A percentile compares a stretch with the other conserved stretches of the same genome.
Conservation (phyloP, 2,329 filamentous ascomycete genomes). For the Talaromyces sp. region DNA sequence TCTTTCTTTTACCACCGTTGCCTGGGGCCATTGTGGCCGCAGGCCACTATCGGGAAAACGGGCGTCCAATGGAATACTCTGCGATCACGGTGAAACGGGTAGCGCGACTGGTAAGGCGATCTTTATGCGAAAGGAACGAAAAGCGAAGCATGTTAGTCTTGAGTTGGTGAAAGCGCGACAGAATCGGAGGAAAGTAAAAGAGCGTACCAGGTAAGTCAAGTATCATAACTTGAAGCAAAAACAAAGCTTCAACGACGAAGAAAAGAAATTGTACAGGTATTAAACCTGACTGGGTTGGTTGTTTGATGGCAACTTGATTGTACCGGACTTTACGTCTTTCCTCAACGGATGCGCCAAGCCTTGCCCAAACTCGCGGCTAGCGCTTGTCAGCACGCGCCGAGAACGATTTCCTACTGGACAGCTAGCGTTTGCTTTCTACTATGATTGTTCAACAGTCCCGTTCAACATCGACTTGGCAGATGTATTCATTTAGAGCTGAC, state of each 20-base stretch:
- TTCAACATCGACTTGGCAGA: neutral
- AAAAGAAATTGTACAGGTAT: neutral
- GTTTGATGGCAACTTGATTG: neutral
- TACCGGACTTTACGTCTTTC: constrained; percentile 4
- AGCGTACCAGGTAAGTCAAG: constrained; percentile 9
- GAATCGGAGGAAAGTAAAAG: neutral
- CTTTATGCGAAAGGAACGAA: constrained; percentile 10
- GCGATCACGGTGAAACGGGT: constrained; percentile 22
- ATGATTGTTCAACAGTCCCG: neutral
- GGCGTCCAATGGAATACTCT: constrained; percentile 22
- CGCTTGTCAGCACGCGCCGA: constrained; percentile 1
- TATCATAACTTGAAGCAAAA: constrained; percentile 10
- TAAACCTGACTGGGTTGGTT: constrained; percentile 2
- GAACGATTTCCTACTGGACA: constrained; percentile 3
- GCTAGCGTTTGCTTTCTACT: neutral
- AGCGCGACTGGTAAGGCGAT: constrained; percentile 31
- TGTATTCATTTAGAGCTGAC: neutral
- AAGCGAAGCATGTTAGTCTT: constrained; percentile 3
- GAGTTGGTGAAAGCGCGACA: neutral
- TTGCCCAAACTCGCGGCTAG: constrained; percentile 14
- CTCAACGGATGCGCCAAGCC: constrained; percentile 13
- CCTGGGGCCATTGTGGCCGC: constrained; percentile 49
- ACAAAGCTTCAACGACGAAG: constrained; percentile 10
- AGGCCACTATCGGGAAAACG: constrained; percentile 17
- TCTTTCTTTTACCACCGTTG: constrained; percentile 54